Evolutionary conservation across 1,284 basidiomycete species (phyloP).

Genomic region (Papiliotrema fonsecae): DNA sequence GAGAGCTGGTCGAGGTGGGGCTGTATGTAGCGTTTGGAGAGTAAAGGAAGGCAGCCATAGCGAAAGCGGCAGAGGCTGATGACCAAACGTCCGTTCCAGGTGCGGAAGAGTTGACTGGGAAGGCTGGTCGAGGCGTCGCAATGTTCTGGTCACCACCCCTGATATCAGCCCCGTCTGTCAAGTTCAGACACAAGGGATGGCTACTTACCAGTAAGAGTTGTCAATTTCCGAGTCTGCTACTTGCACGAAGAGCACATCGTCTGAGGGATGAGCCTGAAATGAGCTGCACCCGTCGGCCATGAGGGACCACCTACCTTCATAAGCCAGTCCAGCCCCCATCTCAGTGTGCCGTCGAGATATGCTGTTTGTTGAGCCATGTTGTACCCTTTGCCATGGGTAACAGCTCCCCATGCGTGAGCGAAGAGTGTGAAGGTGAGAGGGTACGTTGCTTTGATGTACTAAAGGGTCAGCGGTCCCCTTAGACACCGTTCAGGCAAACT

Average conservation of each 20-base stretch:
- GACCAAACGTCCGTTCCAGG: slow-evolving; percentile 89
- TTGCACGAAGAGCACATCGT: slow-evolving; percentile 71
- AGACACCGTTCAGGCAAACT: neutral
- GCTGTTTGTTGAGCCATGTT: slow-evolving; percentile 75
- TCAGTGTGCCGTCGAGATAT: slow-evolving; percentile 78
- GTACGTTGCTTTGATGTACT: slow-evolving; percentile 78
- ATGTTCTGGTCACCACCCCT: slow-evolving; percentile 84
- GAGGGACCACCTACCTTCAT: slow-evolving; percentile 59
- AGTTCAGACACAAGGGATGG: too few relatives aligned
- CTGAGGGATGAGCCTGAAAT: slow-evolving; percentile 67
- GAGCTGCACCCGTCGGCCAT: too few relatives aligned
- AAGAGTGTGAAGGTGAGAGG: slow-evolving; percentile 73
- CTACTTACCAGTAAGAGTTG: slow-evolving; percentile 59
- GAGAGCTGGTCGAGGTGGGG: slow-evolving; percentile 40
- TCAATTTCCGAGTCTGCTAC: slow-evolving; percentile 65
- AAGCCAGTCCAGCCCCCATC: slow-evolving; percentile 88
- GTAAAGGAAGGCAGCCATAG: slow-evolving; percentile 78
- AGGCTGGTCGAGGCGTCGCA: slow-evolving; percentile 67
- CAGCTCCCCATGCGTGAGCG: slow-evolving; percentile 80
- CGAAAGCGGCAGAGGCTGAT: slow-evolving; percentile 74
- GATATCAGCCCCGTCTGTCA: too few relatives aligned
- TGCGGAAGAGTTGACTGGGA: slow-evolving; percentile 65
- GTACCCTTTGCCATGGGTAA: slow-evolving; percentile 76
- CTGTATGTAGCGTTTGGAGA: slow-evolving; percentile 54
- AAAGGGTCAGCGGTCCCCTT: neutral